These are phyloP conservation scores for Lagenidium sp. DNA, from an alignment of 352 stramenopile species.

Conservation along the genomic window DNA sequence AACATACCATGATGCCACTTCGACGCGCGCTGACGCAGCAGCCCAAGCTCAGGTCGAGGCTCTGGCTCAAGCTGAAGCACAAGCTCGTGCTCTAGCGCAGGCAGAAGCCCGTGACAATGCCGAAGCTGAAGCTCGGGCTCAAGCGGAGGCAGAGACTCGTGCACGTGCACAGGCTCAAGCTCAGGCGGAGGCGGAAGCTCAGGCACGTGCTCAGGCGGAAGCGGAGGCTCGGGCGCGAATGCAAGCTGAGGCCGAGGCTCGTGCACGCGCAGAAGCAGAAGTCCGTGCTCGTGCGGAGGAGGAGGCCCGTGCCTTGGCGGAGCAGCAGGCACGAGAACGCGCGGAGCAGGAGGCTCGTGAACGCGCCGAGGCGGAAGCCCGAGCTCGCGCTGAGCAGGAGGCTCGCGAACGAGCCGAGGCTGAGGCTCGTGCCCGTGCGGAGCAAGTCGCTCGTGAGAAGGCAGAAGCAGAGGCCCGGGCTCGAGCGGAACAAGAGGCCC, in stretches of 20 bases:
- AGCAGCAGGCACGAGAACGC: constrained; percentile 8
- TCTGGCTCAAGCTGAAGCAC: constrained; percentile 18
- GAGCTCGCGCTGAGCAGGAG: constrained; percentile 14
- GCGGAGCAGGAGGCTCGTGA: constrained; percentile 15
- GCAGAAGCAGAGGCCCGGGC: constrained; percentile 19
- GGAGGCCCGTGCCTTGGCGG: constrained; percentile 1
- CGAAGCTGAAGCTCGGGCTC: constrained; percentile 14
- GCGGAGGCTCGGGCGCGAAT: constrained; percentile 9
- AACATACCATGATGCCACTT: constrained; percentile 4
- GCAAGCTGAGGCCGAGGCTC: constrained; percentile 5
- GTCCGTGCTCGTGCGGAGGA: constrained; percentile 19
- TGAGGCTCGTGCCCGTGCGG: constrained; percentile 12
- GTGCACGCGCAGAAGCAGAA: constrained; percentile 5
- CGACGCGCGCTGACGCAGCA: constrained; percentile 13
- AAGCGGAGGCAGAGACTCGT: constrained; percentile 9
- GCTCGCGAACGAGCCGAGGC: constrained; percentile 8
- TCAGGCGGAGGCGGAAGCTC: constrained; percentile 12
- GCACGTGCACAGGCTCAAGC: constrained; percentile 10
- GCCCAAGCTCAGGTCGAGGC: constrained; percentile 19
- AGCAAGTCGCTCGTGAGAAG: constrained; percentile 16
- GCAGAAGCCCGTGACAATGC: too few relatives aligned
- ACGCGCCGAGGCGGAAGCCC: constrained; percentile 16
- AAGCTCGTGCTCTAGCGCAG: too few relatives aligned
- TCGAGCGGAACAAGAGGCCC: constrained; percentile 1
- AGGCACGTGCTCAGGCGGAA: constrained; percentile 17